Evolutionary conservation across 2,329 filamentous ascomycete genomes (phyloP).

Genomic region (Byssochlamys sp.): DNA sequence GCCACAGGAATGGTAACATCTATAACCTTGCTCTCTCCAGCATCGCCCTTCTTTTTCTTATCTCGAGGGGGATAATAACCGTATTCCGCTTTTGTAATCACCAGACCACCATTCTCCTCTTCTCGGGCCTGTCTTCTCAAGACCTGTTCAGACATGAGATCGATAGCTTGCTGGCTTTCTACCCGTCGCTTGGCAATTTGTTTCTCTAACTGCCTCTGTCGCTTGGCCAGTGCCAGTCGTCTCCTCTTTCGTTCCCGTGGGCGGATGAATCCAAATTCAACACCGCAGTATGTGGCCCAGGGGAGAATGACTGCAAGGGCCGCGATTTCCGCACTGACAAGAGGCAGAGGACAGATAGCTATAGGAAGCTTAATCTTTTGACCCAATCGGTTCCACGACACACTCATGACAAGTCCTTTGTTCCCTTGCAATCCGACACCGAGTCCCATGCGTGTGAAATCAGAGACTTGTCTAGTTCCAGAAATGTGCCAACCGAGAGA

Average conservation of each 20-base stretch:
- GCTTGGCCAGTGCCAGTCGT: constrained; percentile 23
- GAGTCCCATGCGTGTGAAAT: constrained; percentile 31
- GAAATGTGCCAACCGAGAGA: constrained; percentile 26
- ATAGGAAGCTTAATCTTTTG: constrained; percentile 33
- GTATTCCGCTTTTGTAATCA: constrained; percentile 34
- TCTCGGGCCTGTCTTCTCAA: constrained; percentile 29
- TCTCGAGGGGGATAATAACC: constrained; percentile 22
- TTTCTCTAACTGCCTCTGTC: constrained; percentile 28
- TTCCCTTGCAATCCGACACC: constrained; percentile 26
- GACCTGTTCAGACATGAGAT: constrained; percentile 33
- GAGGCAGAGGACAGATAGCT: constrained; percentile 24
- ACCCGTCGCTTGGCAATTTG: constrained; percentile 25
- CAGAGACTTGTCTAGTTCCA: constrained; percentile 27
- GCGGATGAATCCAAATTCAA: constrained; percentile 34
- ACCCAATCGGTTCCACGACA: constrained; percentile 33
- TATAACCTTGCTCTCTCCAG: constrained; percentile 17
- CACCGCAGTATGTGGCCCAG: constrained; percentile 29
- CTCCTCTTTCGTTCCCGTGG: constrained; percentile 28
- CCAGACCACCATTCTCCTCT: constrained; percentile 24
- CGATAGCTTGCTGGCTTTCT: constrained; percentile 31
- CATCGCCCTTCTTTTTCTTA: constrained; percentile 14
- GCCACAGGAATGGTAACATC: constrained; percentile 38
- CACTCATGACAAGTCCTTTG: constrained; percentile 27
- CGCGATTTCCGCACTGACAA: constrained; percentile 25
- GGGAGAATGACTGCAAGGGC: constrained; percentile 28